Evolutionary conservation across 148 eudicot genomes (phyloP).

Genomic region (Limonium bicolor): DNA sequence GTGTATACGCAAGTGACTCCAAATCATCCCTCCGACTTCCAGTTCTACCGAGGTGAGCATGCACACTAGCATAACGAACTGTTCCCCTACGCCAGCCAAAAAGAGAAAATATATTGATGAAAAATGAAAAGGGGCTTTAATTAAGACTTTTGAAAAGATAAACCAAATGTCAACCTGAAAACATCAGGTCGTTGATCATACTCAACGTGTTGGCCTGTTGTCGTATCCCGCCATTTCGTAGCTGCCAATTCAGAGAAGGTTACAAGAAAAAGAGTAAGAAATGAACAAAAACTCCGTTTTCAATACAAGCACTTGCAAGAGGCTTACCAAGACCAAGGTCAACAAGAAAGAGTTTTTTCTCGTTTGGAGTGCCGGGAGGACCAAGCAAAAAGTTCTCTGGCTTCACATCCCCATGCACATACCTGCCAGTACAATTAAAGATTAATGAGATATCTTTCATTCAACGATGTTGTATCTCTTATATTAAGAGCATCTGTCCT

Average conservation of each 20-base stretch:
- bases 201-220: conserved; percentile 44
- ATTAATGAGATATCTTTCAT: no score
- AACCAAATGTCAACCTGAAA: conserved; percentile 34
- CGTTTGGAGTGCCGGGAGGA: conserved; percentile 51
- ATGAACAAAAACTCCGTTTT: not conserved
- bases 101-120: conserved; percentile 1
- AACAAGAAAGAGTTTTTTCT: conserved; percentile 65
- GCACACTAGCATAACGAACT: conserved; percentile 79
- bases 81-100: conserved; percentile 44
- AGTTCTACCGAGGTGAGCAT: conserved; percentile 81
- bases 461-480: no score
- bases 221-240: conserved; percentile 45
- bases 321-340: conserved; percentile 85
- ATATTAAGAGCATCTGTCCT: no score
- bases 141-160: no score
- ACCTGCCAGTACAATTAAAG: conserved; percentile 30
- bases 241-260: conserved; percentile 18
- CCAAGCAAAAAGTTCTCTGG: conserved; percentile 88
- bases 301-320: no score
- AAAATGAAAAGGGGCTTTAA: not conserved
- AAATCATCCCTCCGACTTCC: conserved; percentile 77
- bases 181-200: conserved; percentile 82
- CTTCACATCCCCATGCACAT: conserved; percentile 80
- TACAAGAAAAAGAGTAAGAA: not conserved
- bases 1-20: conserved; percentile 85